Evolutionary conservation across 257 asterid species (phyloP), one percentile per base, ranked within the genome.

Genomic region (Gynochthodes officinalis): DNA sequence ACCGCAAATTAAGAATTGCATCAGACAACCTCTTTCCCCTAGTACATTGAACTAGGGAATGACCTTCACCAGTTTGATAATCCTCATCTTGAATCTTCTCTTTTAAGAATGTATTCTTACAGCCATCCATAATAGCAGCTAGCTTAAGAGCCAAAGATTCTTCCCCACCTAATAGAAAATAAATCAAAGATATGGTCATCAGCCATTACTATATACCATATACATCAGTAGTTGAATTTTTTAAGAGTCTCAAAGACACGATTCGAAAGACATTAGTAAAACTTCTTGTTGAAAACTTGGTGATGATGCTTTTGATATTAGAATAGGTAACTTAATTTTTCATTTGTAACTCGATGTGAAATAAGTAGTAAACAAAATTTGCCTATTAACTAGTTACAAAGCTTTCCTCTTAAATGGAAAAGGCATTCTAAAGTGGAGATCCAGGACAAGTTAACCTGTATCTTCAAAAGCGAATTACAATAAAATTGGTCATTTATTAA

Each of bases 81-180:
- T 25, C 53, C 43, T 37, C 62, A 9, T 40, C 44, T 25, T 52
- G 55, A 21, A 42, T 39, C 63, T 30, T 71, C 52, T 28, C 71
- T 25, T 55, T 44, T 43, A 77, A 54, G 46, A 42, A 53, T n/a
- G 28, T 43, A 42, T 70, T 70, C 18, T 43, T 65, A 59, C 76
- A 71, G 57, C 73, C 44, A 57, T 71, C 76, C 28, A 77, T 54
- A 18, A 71, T 25, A 46, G 70, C 67, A 50, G 71, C 62, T 21
- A 77, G 21, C 55, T 71, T 71, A 27, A 71, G 18, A 58, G 62
- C 63, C 69, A 71, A 53, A 71, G 66, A 67, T 32, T 71, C 69
- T 55, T 71, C 46, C n/a, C 67, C 52, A 37, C 81, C 81, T 77
- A 60, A 35, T 18, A 49, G 64, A 73, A 18, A 3, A 35, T 10